Evolutionary conservation across 1,284 basidiomycete species (phyloP), one percentile per base, ranked within the genome.

Genomic region (Apiotrichum domesticum): DNA sequence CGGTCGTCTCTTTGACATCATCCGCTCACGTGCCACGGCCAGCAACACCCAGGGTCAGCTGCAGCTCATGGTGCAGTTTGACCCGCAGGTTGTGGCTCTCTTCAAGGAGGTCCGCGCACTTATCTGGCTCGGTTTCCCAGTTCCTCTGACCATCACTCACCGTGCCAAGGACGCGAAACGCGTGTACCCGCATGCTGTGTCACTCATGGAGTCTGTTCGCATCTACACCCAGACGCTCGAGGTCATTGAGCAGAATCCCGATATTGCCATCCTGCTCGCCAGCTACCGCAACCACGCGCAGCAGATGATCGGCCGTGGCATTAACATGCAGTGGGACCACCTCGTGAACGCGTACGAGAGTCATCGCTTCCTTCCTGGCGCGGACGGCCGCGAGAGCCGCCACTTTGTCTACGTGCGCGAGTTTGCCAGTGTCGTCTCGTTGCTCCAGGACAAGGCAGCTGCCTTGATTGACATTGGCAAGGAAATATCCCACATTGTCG

Each of bases 81-180:
- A 98, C 74, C 88, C 92, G 2, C 95, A 98, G 77, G 92, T 96
- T 66, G 96, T 98, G 73, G 93, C 91, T 3, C 82, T 98, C 33
- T 98, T 98, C 84, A 98, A 98, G 79, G 95, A 98, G 75, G 93
- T 98, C 35, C 83, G 95, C 59, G 96, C 96, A 71, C 75, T 98
- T 61, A 82, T 96, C 39, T 98, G 95, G 95, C 82, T 97, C 63
- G 89, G 89, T 59, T 97, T 95, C 78, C 87, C 88, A 68, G 92
- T 98, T 1, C 93, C 94, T 8, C 90, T 98, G 77, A 87, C 88
- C 54, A 93, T 91, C 66, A 88, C 86, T 66, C 97, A 95, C 72
- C 87, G 96, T 81, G 95, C 96, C 44, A 98, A 96, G 78, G 94
- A 98, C 67, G 94, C 94, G 62, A 98, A 97, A 79, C 81, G 93